Base-by-base conservation (phyloP, 2,329 filamentous ascomycete genomes). In the Podosphaera fusca region DNA sequence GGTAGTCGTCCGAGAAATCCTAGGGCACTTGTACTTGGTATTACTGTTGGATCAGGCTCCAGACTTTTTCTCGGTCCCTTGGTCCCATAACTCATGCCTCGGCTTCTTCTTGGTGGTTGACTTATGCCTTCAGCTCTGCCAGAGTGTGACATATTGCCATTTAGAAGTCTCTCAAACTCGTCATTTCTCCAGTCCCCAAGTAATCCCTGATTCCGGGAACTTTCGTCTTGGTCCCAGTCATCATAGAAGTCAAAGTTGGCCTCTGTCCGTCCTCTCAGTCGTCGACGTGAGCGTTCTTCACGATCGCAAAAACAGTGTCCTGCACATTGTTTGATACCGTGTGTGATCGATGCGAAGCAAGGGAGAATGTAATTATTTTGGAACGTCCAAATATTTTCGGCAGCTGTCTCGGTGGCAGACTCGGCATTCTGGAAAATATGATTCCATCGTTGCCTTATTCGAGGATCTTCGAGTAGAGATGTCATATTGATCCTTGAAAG, bases 161-260 rank as follows among this genome's bases (percentile, higher is more conserved):
- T 85, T 55, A 95, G 71, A 60, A 95, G 70, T 55, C 87, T 76
- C 67, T 95, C 90, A 72, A 94, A 81, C 67, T 94, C 88, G 64
- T 94, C 88, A 63, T 78, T 81, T 45, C 83, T 82, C 85, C 87
- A 94, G 51, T 80, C 70, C 50, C 76, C 82, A 56, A 89, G 71
- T 53, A 90, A 69, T 0, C 81, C 77, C 45, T 80, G 76, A 38
- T 73, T 73, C 55, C 78, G 76, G 35, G 66, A 65, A 42, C 67
- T 74, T 30, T 62, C 61, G 54, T 66, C 65, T 31, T 80, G 77
- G 57, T 95, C 87, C 90, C 90, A 96, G 69, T 95, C 90, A 69
- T 95, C 90, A 72, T 96, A 96, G 68, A 96, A 96, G 69, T 95
- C 90, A 67, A 96, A 96, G 65, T 80, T 89, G 64, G 85, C 79